Evolutionary conservation across 106 monocot species (phyloP).

Genomic region (Dendrobium officinale): DNA sequence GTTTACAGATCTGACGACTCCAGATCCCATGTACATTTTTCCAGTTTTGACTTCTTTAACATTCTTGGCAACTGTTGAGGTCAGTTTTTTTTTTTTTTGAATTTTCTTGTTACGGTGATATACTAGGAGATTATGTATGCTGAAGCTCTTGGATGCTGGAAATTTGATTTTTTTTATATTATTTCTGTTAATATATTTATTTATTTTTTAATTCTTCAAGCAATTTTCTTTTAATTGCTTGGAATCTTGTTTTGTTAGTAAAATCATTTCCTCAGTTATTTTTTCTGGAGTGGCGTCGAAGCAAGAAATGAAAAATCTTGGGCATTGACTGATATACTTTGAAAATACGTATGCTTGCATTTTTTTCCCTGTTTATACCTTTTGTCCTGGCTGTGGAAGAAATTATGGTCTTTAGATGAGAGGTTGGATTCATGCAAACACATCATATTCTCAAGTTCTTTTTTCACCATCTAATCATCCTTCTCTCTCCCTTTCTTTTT

Average conservation of each 20-base stretch:
- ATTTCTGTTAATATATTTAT: not conserved
- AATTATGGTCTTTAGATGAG: not conserved
- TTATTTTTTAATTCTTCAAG: not conserved
- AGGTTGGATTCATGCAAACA: not conserved
- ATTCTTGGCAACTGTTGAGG: constrained; percentile 89
- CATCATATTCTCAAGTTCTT: not conserved
- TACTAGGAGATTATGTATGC: not conserved
- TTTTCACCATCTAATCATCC: not conserved
- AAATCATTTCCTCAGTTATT: not conserved
- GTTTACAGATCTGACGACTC: constrained; percentile 95
- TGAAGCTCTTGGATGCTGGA: not conserved
- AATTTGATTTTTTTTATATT: not conserved
- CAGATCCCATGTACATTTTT: constrained; percentile 63
- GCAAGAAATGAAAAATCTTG: not conserved
- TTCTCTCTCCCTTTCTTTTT: not conserved
- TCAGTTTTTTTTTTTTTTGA: constrained; percentile 19
- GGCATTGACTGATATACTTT: not conserved
- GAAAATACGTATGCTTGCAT: not conserved
- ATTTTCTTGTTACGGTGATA: not conserved
- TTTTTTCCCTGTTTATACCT: not conserved
- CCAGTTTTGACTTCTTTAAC: constrained; percentile 70
- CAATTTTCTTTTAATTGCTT: not conserved
- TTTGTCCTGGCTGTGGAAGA: not conserved
- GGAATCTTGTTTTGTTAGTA: not conserved
- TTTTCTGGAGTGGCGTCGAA: not conserved